Conservation (phyloP, 2,329 filamentous ascomycete genomes). For the Neonectria sp. region DNA sequence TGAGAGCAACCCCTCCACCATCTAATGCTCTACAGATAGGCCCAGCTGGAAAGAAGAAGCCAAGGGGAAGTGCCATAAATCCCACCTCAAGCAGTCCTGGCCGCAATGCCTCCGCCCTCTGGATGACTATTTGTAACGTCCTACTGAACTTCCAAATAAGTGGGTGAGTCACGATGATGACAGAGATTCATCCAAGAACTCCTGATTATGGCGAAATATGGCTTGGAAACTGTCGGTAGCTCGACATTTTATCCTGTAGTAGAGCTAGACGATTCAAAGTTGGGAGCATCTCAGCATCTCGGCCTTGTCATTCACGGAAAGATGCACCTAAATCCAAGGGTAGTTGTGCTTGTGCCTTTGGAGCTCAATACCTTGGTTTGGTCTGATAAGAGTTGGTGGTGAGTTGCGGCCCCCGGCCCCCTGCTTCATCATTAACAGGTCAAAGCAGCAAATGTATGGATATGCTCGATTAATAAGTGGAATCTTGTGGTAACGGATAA, state of each 20-base stretch:
- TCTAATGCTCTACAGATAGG: not conserved
- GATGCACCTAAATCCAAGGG: not conserved
- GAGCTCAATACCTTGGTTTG: not conserved
- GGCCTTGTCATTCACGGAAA: too few relatives aligned
- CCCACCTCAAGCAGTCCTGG: too few relatives aligned
- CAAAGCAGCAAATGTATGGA: not conserved
- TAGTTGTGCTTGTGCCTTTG: not conserved
- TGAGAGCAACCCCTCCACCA: not conserved
- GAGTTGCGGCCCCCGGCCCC: not conserved
- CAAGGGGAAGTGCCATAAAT: too few relatives aligned
- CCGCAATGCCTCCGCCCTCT: too few relatives aligned
- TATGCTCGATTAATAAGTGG: not conserved
- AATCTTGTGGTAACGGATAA: constrained; percentile 1
- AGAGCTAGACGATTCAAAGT: too few relatives aligned
- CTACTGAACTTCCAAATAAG: too few relatives aligned
- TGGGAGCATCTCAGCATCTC: too few relatives aligned
- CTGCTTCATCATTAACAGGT: not conserved
- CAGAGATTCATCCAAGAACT: not conserved
- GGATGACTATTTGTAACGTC: too few relatives aligned
- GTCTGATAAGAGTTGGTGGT: not conserved
- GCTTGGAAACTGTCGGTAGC: not conserved
- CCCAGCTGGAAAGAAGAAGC: too few relatives aligned
- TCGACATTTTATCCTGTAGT: too few relatives aligned
- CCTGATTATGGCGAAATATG: not conserved
- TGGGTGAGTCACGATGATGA: too few relatives aligned